Conservation (phyloP, 2,329 filamentous ascomycete species). For the Myriosclerotinia scirpicola region DNA sequence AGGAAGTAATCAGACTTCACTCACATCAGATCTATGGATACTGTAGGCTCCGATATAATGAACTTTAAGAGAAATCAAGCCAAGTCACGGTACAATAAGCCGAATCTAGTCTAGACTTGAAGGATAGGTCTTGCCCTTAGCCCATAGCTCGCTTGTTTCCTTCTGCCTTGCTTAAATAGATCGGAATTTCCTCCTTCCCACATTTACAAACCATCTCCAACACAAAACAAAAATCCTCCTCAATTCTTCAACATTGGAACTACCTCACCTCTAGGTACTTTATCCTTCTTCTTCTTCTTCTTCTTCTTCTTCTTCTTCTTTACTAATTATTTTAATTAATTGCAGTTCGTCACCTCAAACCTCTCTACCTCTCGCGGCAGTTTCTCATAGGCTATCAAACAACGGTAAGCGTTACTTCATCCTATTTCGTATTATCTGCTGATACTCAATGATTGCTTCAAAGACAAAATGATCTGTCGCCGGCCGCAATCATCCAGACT, state of each 20-base stretch:
- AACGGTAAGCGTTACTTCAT: not conserved
- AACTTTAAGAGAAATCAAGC: not conserved
- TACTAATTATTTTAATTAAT: not conserved
- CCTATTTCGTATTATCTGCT: not conserved
- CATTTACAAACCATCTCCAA: not conserved
- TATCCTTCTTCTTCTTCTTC: not conserved
- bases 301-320: not conserved
- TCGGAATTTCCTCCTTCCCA: not conserved
- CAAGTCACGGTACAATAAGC: not conserved
- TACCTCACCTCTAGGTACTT: not conserved
- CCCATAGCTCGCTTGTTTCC: not conserved
- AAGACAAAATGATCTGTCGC: not conserved
- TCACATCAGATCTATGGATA: not conserved
- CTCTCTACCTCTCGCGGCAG: no score
- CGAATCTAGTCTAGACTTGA: not conserved
- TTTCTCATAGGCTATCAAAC: no score
- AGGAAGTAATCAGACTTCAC: not conserved
- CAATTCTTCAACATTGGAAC: not conserved
- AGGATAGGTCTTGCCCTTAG: slow-evolving; percentile 7
- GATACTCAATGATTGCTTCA: not conserved
- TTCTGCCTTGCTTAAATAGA: not conserved
- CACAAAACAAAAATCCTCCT: not conserved
- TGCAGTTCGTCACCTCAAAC: not conserved
- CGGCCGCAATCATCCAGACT: not conserved
- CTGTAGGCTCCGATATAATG: not conserved